Evolutionary conservation across 2,329 filamentous ascomycete genomes (phyloP), one percentile per base, ranked within the genome.

Genomic region (Aspergillus floridensis): DNA sequence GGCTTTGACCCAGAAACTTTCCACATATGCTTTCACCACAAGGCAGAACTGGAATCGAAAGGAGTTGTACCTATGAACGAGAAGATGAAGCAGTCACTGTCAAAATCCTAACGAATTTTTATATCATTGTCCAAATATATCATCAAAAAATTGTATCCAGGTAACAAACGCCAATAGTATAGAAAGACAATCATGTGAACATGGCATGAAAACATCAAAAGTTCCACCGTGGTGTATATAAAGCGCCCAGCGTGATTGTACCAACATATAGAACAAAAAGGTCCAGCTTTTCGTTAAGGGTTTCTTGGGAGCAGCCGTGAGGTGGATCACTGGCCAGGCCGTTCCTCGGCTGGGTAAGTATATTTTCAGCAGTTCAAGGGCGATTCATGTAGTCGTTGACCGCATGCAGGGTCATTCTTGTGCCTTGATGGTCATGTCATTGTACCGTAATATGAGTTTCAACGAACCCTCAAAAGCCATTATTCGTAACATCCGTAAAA

Each of bases 401-500:
- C 51, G 41, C 32, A 44, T 44, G 6, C 38, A 44, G 16, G 51
- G 21, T 24, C 22, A 32, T n/a, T 53, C 19, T 22, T 26, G 51
- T 53, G 22, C 41, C 22, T 54, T 41, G 55, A 60, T 60, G 53
- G 60, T 62, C 58, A 59, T 66, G 59, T 65, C 64, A 58, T 63
- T 64, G 56, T 63, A 66, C 59, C 65, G 59, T 71, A 61, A 69
- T 64, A 64, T 63, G 59, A 53, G 61, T 61, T 60, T 49, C 61
- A 62, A 55, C 62, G 50, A 59, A 61, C 63, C 59, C 61, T 44
- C 61, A 53, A 62, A 29, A 65, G 60, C 63, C 65, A 60, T 66
- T 60, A 65, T 62, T 73, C 70, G 63, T 73, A 67, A 72, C 57
- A 65, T 70, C 65, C 69, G 64, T 72, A 66, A 70, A 65, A 61